Conservation (phyloP, 768 basidiomycete species). For the Hygrophoropsis aurantiaca region DNA sequence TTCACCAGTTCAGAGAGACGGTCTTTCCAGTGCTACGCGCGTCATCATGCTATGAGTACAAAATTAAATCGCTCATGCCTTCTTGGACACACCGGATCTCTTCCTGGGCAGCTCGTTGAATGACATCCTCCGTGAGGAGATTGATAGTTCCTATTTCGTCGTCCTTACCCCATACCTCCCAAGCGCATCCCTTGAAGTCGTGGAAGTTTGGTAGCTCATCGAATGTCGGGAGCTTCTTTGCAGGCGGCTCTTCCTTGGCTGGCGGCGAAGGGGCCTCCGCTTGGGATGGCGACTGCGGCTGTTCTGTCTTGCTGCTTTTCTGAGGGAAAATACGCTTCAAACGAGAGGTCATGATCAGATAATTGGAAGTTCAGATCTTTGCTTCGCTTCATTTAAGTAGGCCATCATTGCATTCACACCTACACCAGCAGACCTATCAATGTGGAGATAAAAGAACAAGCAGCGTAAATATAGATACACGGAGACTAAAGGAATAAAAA, state of each 20-base stretch:
- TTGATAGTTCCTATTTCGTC: constrained; percentile 71
- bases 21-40: constrained; percentile 48
- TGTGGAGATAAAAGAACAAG: constrained; percentile 6
- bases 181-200: constrained; percentile 57
- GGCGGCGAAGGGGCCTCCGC: not conserved
- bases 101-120: constrained; percentile 53
- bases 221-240: constrained; percentile 40
- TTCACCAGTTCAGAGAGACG: constrained; percentile 64
- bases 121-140: constrained; percentile 60
- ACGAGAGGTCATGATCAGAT: constrained; percentile 11
- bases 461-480: constrained; percentile 24
- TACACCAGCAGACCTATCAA: constrained; percentile 14
- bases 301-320: constrained; percentile 9
- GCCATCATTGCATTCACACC: constrained; percentile 4
- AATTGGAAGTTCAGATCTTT: not conserved
- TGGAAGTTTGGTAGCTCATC: constrained; percentile 47
- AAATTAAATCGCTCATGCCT: not conserved
- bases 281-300: no score
- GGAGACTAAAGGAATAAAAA: constrained; percentile 12
- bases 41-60: not conserved
- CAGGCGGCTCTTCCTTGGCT: not conserved
- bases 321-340: constrained; percentile 15
- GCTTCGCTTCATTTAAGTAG: not conserved
- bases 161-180: constrained; percentile 65
- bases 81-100: constrained; percentile 51